Conservation (phyloP, 1,284 basidiomycete genomes). For the Ceratorhiza oryzae-sativae region DNA sequence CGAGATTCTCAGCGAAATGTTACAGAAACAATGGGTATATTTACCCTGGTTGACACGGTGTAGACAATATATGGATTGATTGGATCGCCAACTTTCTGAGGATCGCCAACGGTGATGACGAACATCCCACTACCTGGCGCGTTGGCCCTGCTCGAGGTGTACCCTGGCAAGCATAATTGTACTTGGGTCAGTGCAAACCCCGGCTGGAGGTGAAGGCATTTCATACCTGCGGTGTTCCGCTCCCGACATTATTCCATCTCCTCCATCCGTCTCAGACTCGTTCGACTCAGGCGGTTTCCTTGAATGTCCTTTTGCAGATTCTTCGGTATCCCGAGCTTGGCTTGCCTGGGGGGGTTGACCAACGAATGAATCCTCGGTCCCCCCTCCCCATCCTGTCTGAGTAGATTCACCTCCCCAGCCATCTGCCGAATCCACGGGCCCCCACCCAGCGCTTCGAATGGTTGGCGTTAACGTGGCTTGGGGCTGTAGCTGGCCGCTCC, state of each 20-base stretch:
- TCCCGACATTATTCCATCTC: conserved; percentile 1
- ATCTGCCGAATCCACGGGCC: conserved; percentile 23
- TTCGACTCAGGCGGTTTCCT: conserved; percentile 26
- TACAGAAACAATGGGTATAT: conserved; percentile 44
- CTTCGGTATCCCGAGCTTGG: conserved; percentile 57
- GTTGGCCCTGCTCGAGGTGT: background rate
- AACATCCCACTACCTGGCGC: conserved; percentile 53
- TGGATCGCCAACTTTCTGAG: conserved; percentile 91
- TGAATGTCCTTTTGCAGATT: conserved; percentile 46
- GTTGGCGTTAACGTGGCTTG: conserved; percentile 39
- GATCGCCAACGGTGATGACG: conserved; percentile 86
- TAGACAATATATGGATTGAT: conserved; percentile 94
- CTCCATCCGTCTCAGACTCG: conserved; percentile 7
- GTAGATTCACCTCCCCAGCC: conserved; percentile 38
- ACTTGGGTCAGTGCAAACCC: background rate
- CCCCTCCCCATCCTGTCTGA: conserved; percentile 46
- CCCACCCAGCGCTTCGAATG: conserved; percentile 48
- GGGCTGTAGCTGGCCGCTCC: conserved; percentile 57
- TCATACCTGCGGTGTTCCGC: conserved; percentile 16
- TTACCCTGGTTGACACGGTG: conserved; percentile 85
- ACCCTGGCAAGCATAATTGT: background rate
- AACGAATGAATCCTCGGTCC: conserved; percentile 53
- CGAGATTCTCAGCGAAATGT: conserved; percentile 24
- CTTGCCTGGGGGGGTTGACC: conserved; percentile 12
- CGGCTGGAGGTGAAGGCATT: background rate